Percentiles rank a stretch among this genome's conserved stretches.
phyloP scores from a whole-genome alignment of 805 yeast genomes.

The Candida anglica region DNA sequence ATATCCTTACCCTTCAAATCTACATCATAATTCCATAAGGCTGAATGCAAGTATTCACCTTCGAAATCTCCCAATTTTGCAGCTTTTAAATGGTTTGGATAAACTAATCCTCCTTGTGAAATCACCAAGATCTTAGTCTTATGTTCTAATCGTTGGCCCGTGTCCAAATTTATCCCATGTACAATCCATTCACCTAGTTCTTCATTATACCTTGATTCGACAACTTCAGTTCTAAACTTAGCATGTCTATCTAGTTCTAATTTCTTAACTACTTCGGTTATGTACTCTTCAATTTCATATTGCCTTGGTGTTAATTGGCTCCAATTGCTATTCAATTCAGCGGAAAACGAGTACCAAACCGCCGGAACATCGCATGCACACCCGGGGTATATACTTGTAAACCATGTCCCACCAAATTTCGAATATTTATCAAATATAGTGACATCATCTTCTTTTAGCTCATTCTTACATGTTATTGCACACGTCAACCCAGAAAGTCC shows the following conservation, averaged over 20 bases:
- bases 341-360: slow-evolving; percentile 33
- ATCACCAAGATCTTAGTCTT: slow-evolving; percentile 20
- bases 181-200: slow-evolving; percentile 24
- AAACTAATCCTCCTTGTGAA: slow-evolving; percentile 35
- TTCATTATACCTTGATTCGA: slow-evolving; percentile 18
- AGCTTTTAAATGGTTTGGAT: slow-evolving; percentile 25
- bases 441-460: slow-evolving; percentile 25
- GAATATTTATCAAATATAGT: slow-evolving; percentile 35
- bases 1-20: slow-evolving; percentile 31
- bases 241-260: slow-evolving; percentile 18
- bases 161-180: slow-evolving; percentile 17
- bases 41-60: slow-evolving; percentile 40
- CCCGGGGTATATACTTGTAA: slow-evolving; percentile 42
- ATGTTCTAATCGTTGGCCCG: slow-evolving; percentile 30
- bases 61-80: slow-evolving; percentile 31
- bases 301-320: slow-evolving; percentile 37
- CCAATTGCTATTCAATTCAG: slow-evolving; percentile 34
- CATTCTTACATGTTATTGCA: slow-evolving; percentile 22
- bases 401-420: slow-evolving; percentile 43
- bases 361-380: slow-evolving; percentile 45
- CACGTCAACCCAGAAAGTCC: slow-evolving; percentile 38
- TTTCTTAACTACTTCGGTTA: slow-evolving; percentile 26
- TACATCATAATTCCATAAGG: slow-evolving; percentile 32
- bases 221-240: slow-evolving; percentile 18
- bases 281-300: slow-evolving; percentile 39